phyloP scores from a whole-genome alignment of 176 grass and related monocot species.

The Rhynchospora pubera region DNA sequence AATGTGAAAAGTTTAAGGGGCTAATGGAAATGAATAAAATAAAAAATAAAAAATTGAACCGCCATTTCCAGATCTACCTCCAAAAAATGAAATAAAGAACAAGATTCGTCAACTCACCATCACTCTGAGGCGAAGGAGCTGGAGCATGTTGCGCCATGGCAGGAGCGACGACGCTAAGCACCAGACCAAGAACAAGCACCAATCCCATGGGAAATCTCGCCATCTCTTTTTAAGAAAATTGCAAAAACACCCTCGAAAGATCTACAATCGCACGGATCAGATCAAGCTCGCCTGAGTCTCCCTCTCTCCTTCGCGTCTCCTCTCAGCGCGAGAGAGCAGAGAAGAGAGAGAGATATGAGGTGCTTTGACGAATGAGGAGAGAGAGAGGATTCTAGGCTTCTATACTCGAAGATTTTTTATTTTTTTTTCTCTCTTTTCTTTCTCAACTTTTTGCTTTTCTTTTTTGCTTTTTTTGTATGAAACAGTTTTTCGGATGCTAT shows the following conservation, averaged over 20 bases:
- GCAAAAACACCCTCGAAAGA: neutral
- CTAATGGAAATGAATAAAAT: neutral
- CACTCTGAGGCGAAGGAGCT: slow-evolving; percentile 10
- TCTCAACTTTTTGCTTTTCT: neutral
- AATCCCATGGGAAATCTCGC: slow-evolving; percentile 15
- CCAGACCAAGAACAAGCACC: slow-evolving; percentile 9
- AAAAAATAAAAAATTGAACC: neutral
- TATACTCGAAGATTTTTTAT: neutral
- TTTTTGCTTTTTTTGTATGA: neutral
- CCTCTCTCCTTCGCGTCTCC: slow-evolving; percentile 3
- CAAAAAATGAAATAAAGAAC: neutral
- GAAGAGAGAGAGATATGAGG: neutral
- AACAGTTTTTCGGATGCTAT: neutral
- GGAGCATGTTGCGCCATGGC: slow-evolving; percentile 15
- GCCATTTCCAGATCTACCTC: neutral
- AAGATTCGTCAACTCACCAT: slow-evolving; percentile 15
- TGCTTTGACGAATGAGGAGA: neutral
- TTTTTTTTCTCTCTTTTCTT: neutral
- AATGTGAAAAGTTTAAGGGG: neutral
- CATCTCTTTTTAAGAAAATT: slow-evolving; percentile 1
- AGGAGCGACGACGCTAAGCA: slow-evolving; percentile 8
- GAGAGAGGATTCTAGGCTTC: neutral
- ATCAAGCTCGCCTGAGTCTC: neutral
- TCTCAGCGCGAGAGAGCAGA: neutral
- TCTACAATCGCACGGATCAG: neutral